phyloP scores from a whole-genome alignment of 2,329 filamentous ascomycete species.

The Rhinocladiella mackenziei region DNA sequence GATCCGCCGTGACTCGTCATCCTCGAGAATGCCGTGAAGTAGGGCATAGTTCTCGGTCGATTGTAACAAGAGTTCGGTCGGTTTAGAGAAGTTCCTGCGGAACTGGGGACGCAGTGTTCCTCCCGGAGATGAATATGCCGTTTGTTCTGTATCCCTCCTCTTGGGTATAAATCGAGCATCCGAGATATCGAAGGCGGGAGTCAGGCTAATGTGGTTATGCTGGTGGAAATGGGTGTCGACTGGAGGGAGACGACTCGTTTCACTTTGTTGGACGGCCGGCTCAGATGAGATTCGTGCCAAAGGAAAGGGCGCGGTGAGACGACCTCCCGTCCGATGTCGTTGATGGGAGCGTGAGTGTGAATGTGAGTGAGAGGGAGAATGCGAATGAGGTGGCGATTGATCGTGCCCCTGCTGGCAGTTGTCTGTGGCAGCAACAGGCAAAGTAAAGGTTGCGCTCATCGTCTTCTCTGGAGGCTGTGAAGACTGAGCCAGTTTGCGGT shows the following conservation, averaged over 20 bases:
- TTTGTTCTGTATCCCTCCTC: constrained; percentile 18
- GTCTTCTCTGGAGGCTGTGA: constrained; percentile 23
- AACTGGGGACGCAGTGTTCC: constrained; percentile 28
- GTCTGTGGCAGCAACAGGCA: constrained; percentile 31
- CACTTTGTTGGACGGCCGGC: constrained; percentile 13
- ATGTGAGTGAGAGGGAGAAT: constrained; percentile 31
- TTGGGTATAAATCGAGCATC: constrained; percentile 15
- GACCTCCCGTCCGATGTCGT: constrained; percentile 21
- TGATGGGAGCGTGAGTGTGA: constrained; percentile 30
- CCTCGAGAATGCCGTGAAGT: constrained; percentile 77
- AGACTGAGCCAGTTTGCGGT: constrained; percentile 24
- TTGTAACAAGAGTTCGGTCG: constrained; percentile 70
- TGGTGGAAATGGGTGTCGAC: constrained; percentile 18
- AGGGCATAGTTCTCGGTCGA: constrained; percentile 69
- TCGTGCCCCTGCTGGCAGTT: constrained; percentile 35
- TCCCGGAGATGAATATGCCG: constrained; percentile 15
- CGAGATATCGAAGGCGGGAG: constrained; percentile 17
- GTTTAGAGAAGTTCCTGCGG: constrained; percentile 34
- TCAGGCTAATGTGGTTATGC: constrained; percentile 12
- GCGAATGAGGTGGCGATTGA: constrained; percentile 34
- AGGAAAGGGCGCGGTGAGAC: constrained; percentile 24
- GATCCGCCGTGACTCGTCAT: constrained; percentile 89
- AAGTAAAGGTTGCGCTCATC: constrained; percentile 30
- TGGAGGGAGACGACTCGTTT: constrained; percentile 12
- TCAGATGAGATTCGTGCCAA: constrained; percentile 30